Percentiles rank a stretch among this genome's conserved stretches.
Evolutionary conservation across 768 basidiomycete species (phyloP).

Genomic region (Suillus brevipes): DNA sequence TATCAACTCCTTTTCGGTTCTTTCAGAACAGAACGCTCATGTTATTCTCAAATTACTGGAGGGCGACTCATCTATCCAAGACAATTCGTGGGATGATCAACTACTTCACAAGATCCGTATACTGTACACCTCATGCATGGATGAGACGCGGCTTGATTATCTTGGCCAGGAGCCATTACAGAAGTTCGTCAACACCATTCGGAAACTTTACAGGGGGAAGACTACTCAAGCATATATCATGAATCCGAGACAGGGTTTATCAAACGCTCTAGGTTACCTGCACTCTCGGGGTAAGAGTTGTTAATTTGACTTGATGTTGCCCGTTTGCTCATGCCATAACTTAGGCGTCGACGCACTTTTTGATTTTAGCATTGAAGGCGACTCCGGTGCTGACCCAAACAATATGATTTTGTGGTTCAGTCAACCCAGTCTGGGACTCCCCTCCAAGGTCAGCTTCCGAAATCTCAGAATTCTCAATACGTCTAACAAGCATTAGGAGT

Average conservation of each 20-base stretch:
- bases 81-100: constrained; percentile 49
- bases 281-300: constrained; percentile 73
- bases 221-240: constrained; percentile 38
- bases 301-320: constrained; percentile 7
- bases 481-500: constrained; percentile 55
- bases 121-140: constrained; percentile 80
- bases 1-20: constrained; percentile 69
- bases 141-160: constrained; percentile 74
- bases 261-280: constrained; percentile 79
- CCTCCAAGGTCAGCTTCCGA: constrained; percentile 65
- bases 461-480: constrained; percentile 4
- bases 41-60: constrained; percentile 75
- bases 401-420: constrained; percentile 83
- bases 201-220: constrained; percentile 58
- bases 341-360: constrained; percentile 79
- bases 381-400: constrained; percentile 83
- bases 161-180: constrained; percentile 71
- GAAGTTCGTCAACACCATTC: constrained; percentile 61
- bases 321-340: constrained; percentile 2
- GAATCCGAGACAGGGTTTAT: constrained; percentile 57
- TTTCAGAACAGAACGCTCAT: constrained; percentile 75
- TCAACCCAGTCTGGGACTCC: constrained; percentile 79
- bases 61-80: constrained; percentile 36
- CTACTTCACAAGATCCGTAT: constrained; percentile 65
- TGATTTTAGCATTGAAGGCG: constrained; percentile 83